Evolutionary conservation across 208 protist species (phyloP).

Genomic region (Crithidia acanthocephali): DNA sequence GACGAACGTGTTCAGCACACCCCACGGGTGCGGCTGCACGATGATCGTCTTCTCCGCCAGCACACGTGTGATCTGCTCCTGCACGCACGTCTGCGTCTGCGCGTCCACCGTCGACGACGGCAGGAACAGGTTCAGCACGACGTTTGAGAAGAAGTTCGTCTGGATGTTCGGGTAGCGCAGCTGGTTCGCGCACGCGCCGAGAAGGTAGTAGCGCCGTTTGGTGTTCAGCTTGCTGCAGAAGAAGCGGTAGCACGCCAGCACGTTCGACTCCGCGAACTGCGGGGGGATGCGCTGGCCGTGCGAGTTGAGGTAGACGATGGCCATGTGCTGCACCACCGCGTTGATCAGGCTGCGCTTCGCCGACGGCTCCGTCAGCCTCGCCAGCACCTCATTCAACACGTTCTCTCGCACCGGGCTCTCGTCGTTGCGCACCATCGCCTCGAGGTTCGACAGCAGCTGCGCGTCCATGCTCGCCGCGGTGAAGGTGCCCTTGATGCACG

Average conservation of each 20-base stretch:
- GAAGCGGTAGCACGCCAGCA: constrained; percentile 97
- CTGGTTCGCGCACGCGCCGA: constrained; percentile 98
- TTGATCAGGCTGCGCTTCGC: constrained; percentile 91
- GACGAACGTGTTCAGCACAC: constrained; percentile 99
- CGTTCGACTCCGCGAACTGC: constrained; percentile 60
- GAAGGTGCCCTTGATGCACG: constrained; percentile 80
- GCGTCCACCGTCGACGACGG: constrained; percentile 62
- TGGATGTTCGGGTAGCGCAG: constrained; percentile 99
- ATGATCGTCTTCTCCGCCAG: constrained; percentile 98
- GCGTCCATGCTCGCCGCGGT: constrained; percentile 27
- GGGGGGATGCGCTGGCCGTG: constrained; percentile 42
- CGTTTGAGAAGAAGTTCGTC: constrained; percentile 99
- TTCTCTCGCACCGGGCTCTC: constrained; percentile 42
- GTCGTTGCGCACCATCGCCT: constrained; percentile 49
- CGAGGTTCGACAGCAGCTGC: constrained; percentile 51
- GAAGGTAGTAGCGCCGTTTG: constrained; percentile 95
- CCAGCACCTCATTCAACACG: constrained; percentile 33
- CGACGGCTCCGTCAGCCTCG: constrained; percentile 83
- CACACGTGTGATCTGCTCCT: constrained; percentile 98
- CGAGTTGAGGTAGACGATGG: constrained; percentile 66
- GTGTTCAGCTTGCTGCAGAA: constrained; percentile 93
- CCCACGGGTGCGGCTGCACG: constrained; percentile 99
- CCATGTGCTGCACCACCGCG: constrained; percentile 97
- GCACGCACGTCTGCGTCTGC: constrained; percentile 84
- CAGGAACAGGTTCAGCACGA: constrained; percentile 97